Percentiles rank a stretch among this genome's conserved stretches.
Evolutionary conservation across 1,284 basidiomycete genomes (phyloP).

Genomic region (Microbotryum scabiosae): DNA sequence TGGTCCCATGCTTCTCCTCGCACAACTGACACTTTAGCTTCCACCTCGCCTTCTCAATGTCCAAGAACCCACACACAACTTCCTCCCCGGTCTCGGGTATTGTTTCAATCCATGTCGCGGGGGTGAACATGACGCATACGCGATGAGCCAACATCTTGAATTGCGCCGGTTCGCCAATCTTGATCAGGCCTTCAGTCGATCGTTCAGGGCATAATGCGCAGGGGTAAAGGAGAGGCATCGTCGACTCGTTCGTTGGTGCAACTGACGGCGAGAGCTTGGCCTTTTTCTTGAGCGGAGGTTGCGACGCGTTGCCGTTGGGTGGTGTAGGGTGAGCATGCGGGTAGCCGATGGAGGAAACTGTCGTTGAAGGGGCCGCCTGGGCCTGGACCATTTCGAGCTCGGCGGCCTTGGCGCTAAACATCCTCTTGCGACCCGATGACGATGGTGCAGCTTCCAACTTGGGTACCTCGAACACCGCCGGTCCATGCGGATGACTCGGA

Average conservation of each 20-base stretch:
- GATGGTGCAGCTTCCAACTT: too few species aligned
- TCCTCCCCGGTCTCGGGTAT: slow-evolving; percentile 39
- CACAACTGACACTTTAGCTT: slow-evolving; percentile 86
- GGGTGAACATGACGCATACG: slow-evolving; percentile 22
- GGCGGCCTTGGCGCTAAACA: too few species aligned
- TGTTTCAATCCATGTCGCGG: slow-evolving; percentile 34
- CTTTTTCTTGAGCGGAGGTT: neutral
- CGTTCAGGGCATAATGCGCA: slow-evolving; percentile 42
- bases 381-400: too few species aligned
- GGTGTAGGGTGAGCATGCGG: neutral
- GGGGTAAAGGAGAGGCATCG: neutral
- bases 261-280: neutral
- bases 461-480: too few species aligned
- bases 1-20: slow-evolving; percentile 70
- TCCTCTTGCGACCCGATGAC: too few species aligned
- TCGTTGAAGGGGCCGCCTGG: too few species aligned
- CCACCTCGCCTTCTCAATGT: slow-evolving; percentile 82
- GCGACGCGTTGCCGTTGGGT: neutral
- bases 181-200: slow-evolving; percentile 31
- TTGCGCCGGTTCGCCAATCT: slow-evolving; percentile 24
- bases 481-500: too few species aligned
- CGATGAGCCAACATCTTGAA: slow-evolving; percentile 11
- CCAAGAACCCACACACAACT: slow-evolving; percentile 69
- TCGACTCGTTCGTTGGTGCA: neutral
- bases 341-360: neutral